phyloP scores from a whole-genome alignment of 257 asterid species.

The Linaria vulgaris region DNA sequence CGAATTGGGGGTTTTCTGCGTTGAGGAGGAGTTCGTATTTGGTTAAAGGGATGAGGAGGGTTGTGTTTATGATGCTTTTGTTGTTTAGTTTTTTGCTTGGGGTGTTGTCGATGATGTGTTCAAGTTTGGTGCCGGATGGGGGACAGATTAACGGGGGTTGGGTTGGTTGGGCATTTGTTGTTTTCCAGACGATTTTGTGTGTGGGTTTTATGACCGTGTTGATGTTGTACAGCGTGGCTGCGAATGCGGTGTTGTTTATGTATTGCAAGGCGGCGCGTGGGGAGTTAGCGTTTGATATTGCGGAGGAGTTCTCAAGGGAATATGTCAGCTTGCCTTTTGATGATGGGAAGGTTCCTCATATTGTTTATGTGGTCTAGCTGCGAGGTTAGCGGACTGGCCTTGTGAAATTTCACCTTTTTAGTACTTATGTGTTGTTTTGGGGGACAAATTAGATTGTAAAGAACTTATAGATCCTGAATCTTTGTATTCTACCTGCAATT shows the following conservation, averaged over 20 bases:
- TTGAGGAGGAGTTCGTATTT: conserved; percentile 53
- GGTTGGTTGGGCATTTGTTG: conserved; percentile 50
- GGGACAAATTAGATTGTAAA: no score
- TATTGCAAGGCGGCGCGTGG: conserved; percentile 72
- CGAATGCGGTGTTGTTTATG: conserved; percentile 45
- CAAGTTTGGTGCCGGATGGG: conserved; percentile 29
- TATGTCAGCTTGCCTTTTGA: conserved; percentile 81
- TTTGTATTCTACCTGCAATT: no score
- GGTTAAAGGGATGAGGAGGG: conserved; percentile 51
- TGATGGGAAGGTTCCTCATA: conserved; percentile 75
- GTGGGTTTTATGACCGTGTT: conserved; percentile 36
- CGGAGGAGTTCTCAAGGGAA: conserved; percentile 70
- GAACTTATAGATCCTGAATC: no score
- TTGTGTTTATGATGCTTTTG: conserved; percentile 32
- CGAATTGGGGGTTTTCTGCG: conserved; percentile 61
- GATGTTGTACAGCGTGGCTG: conserved; percentile 42
- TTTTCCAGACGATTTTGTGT: conserved; percentile 40
- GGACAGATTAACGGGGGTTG: conserved; percentile 38
- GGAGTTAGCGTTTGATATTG: conserved; percentile 62
- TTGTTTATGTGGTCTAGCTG: conserved; percentile 51
- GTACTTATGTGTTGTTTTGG: no score
- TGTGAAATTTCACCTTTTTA: no score
- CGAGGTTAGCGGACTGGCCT: no score
- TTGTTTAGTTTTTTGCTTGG: conserved; percentile 21
- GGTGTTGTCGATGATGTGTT: conserved; percentile 33